These are phyloP conservation scores for Fusarium devonianum DNA, from an alignment of 2,329 filamentous ascomycete genomes.

Conservation along the genomic window DNA sequence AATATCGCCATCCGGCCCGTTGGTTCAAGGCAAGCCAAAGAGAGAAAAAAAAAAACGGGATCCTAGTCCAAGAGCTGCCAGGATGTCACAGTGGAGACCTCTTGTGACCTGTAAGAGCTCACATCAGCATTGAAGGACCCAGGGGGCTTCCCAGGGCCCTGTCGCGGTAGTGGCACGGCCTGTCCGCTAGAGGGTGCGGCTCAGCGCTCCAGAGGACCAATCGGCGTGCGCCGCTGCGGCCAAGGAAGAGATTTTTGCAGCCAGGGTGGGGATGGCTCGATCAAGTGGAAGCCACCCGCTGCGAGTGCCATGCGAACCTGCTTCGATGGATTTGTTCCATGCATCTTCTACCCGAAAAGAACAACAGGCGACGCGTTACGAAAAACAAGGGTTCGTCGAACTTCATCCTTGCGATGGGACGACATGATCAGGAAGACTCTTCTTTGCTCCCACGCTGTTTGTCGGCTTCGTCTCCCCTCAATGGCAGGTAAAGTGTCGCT, in stretches of 20 bases:
- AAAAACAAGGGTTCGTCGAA: too few relatives aligned
- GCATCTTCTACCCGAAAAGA: conserved; percentile 11
- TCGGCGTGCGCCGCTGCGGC: conserved; percentile 4
- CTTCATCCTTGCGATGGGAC: background rate
- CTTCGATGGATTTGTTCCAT: conserved; percentile 30
- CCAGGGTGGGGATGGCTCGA: background rate
- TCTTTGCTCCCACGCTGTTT: too few relatives aligned
- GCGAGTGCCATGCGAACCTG: conserved; percentile 4
- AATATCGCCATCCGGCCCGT: too few relatives aligned
- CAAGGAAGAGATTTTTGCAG: conserved; percentile 20
- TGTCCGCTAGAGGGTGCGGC: conserved; percentile 18
- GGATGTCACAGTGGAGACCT: too few relatives aligned
- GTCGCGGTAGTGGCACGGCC: conserved; percentile 23
- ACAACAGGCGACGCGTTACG: too few relatives aligned
- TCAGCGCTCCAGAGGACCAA: conserved; percentile 7
- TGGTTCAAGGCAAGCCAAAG: too few relatives aligned
- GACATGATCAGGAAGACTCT: too few relatives aligned
- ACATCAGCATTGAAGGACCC: too few relatives aligned
- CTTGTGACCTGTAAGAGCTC: too few relatives aligned
- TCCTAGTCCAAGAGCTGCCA: too few relatives aligned
- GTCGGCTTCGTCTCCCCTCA: background rate
- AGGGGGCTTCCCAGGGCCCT: too few relatives aligned
- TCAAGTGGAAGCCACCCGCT: background rate
- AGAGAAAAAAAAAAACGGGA: too few relatives aligned
- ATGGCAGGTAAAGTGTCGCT: conserved; percentile 4